These are phyloP conservation scores for Zygnema cylindricum DNA, from an alignment of 139 green algal genomes.

Conservation along the genomic window DNA sequence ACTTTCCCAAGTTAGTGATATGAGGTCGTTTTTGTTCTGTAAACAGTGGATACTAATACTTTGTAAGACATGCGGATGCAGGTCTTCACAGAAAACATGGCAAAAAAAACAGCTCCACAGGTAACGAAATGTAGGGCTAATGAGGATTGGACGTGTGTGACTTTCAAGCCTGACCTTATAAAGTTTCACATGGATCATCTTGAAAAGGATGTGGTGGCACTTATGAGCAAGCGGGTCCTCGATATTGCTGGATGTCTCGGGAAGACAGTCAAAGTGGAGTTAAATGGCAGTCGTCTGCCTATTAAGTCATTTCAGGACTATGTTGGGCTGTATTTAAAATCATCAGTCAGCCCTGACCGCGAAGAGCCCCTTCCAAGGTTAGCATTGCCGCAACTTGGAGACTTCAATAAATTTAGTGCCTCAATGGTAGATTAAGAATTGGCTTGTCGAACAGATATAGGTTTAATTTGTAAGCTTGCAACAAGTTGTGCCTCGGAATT, in stretches of 20 bases:
- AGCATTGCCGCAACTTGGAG: too few relatives aligned
- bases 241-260: slow-evolving; percentile 94
- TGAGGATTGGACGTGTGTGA: slow-evolving; percentile 98
- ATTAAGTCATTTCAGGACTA: slow-evolving; percentile 95
- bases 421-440: too few relatives aligned
- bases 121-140: slow-evolving; percentile 85
- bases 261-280: slow-evolving; percentile 87
- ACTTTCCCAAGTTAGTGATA: too few relatives aligned
- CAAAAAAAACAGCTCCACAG: slow-evolving; percentile 72
- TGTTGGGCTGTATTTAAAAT: slow-evolving; percentile 87
- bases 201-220: slow-evolving; percentile 81
- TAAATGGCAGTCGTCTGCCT: slow-evolving; percentile 83
- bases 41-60: background rate
- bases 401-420: too few relatives aligned
- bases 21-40: too few relatives aligned
- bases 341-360: background rate
- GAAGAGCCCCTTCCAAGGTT: slow-evolving; percentile 47
- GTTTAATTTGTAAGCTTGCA: background rate
- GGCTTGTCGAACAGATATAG: too few relatives aligned
- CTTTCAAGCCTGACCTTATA: slow-evolving; percentile 93
- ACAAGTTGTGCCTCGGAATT: background rate
- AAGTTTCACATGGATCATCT: slow-evolving; percentile 94
- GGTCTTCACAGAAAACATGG: slow-evolving; percentile 76
- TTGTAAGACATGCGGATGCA: too few relatives aligned
- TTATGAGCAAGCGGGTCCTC: slow-evolving; percentile 96